Base-by-base conservation (phyloP, 2,329 filamentous ascomycete genomes). In the Epichloe festucae region DNA sequence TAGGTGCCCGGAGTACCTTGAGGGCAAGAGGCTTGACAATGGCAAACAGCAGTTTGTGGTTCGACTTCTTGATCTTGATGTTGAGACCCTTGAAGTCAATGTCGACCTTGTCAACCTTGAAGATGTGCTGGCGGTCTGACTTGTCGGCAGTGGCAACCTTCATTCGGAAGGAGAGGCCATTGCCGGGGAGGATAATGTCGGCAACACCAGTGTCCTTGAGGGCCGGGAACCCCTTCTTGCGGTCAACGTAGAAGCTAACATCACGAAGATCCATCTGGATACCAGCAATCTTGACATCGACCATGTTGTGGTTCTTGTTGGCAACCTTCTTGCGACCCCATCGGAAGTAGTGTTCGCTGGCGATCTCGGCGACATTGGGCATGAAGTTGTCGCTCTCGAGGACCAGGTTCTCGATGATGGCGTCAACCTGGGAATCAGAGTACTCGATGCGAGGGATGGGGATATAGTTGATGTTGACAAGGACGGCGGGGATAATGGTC, bases 321-420 rank as follows among this genome's bases (percentile, higher is more conserved):
- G 78, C 73, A 60, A 89, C 77, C 66, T 84, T 84, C 82, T 94
- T 96, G 64, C 93, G 89, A 39, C 91, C 93, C 83, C 87, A 95
- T 59, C 87, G 84, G 79, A 90, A 89, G 73, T 93, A 94, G 73
- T 97, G 93, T 72, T 97, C 90, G 64, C 82, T 93, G 53, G 83
- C 80, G 55, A 97, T 77, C 67, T 98, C 91, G 40, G 95, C 69
- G 5, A 91, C 77, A 61, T 98, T 98, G 56, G 93, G 93, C 71
- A 90, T 89, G 60, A 98, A 82, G 71, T 98, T 98, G 74, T 97
- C 90, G 58, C 88, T 90, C 72, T 98, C 93, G 49, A 98, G 79
- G 45, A 96, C 85, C 11, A 98, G 74, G 67, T 98, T 98, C 73
- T 98, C 93, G 44, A 98, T 79, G 47, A 97, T 79, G 47, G 85